Evolutionary conservation across 805 yeast species (phyloP).

Genomic region (Dipodascus albidus): DNA sequence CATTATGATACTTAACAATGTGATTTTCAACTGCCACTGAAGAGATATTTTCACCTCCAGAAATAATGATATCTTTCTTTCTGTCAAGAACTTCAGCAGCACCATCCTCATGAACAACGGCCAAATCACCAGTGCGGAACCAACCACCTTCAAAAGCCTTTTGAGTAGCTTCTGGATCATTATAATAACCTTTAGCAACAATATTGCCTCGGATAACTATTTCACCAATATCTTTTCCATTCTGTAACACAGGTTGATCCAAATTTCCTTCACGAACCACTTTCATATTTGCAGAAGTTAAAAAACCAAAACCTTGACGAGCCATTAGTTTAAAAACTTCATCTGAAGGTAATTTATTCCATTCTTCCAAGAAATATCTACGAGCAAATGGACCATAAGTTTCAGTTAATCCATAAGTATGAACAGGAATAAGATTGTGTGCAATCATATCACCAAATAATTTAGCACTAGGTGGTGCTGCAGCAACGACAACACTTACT

Average conservation of each 20-base stretch:
- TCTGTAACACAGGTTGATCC: constrained; percentile 17
- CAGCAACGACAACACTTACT: constrained; percentile 27
- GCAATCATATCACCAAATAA: constrained; percentile 24
- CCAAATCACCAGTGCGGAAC: constrained; percentile 27
- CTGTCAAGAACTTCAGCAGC: constrained; percentile 24
- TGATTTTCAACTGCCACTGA: constrained; percentile 25
- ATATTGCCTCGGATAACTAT: constrained; percentile 24
- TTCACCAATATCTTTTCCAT: constrained; percentile 26
- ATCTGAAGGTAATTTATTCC: constrained; percentile 21
- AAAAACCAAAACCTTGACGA: constrained; percentile 25
- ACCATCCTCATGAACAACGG: constrained; percentile 26
- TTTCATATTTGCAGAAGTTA: constrained; percentile 19
- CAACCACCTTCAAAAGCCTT: constrained; percentile 25
- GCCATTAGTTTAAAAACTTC: constrained; percentile 20
- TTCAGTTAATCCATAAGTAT: constrained; percentile 27
- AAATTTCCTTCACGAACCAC: constrained; percentile 13
- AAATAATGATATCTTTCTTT: constrained; percentile 27
- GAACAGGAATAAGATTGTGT: constrained; percentile 24
- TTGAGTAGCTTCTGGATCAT: constrained; percentile 22
- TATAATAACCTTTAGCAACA: constrained; percentile 24
- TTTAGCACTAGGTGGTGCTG: constrained; percentile 27
- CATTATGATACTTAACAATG: constrained; percentile 18
- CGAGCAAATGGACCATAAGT: constrained; percentile 28
- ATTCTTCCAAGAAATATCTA: constrained; percentile 22
- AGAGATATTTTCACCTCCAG: constrained; percentile 29